A percentile compares a stretch with the other conserved stretches of the same genome.
phyloP scores from a whole-genome alignment of 108 stramenopile species.

The Cylindrotheca fusiformis region DNA sequence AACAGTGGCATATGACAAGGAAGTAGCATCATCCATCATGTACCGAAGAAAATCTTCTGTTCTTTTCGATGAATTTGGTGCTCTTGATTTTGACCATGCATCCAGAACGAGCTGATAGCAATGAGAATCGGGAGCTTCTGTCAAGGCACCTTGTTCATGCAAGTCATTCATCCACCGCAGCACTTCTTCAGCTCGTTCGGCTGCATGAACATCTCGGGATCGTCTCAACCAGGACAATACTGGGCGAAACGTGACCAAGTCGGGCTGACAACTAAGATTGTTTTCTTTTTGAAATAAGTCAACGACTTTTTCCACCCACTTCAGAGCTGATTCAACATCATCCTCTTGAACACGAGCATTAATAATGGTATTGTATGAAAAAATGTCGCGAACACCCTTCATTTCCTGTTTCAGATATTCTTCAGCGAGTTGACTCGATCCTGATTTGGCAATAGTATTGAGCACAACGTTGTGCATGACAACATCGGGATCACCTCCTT shows the following conservation, averaged over 20 bases:
- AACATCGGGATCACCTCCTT: slow-evolving; percentile 16
- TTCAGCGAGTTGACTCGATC: slow-evolving; percentile 11
- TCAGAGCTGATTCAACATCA: slow-evolving; percentile 13
- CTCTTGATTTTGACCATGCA: neutral
- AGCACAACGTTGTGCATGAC: slow-evolving; percentile 30
- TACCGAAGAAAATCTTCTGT: neutral
- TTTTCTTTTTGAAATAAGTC: slow-evolving; percentile 4
- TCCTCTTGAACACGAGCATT: slow-evolving; percentile 18
- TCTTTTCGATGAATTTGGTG: neutral
- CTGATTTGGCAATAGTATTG: slow-evolving; percentile 16
- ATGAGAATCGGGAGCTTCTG: slow-evolving; percentile 5
- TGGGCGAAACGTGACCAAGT: slow-evolving; percentile 21
- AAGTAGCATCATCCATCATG: neutral
- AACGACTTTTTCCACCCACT: slow-evolving; percentile 9
- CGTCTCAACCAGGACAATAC: slow-evolving; percentile 17
- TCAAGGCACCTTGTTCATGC: slow-evolving; percentile 11
- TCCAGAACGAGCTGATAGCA: neutral
- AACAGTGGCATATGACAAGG: neutral
- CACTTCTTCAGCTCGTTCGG: slow-evolving; percentile 10
- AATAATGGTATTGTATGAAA: slow-evolving; percentile 30
- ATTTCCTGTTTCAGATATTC: slow-evolving; percentile 1
- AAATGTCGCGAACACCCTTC: slow-evolving; percentile 1
- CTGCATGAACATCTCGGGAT: slow-evolving; percentile 3
- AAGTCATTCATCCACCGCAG: slow-evolving; percentile 22
- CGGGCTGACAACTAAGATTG: slow-evolving; percentile 1